Evolutionary conservation across 2,329 filamentous ascomycete species (phyloP), one percentile per base, ranked within the genome.

Genomic region (Mycosphaerelloides madeirae): DNA sequence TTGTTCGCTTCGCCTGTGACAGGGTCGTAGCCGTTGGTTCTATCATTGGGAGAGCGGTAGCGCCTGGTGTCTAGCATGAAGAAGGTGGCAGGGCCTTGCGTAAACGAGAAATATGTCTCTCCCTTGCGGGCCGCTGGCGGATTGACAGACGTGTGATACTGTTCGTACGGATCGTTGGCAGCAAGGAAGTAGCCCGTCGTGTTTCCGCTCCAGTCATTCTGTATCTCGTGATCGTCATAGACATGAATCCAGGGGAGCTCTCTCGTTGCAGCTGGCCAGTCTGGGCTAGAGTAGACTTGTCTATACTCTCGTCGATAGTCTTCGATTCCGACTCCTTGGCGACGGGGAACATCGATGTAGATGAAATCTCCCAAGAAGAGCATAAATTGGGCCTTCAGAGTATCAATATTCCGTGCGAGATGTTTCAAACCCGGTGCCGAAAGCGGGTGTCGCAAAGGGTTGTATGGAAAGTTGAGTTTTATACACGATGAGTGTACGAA

Each of bases 161-260:
- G 80, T 37, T 83, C 73, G 73, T 86, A 98, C 1, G 91, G 87
- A 48, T 94, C 88, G 34, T 86, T 80, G 3, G 91, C 90, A 0
- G 84, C 79, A 2, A 76, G 67, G 62, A 91, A 96, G 0, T 95
- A 78, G 5, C 87, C 86, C 0, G 87, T 89, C 12, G 79, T 84
- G 62, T 91, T 93, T 14, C 78, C 75, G 48, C 84, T 81, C 89
- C 90, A 97, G 68, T 97, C 93, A 57, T 98, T 97, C 4, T 79
- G 79, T 50, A 98, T 96, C 63, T 98, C 93, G 60, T 98, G 93
- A 63, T 98, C 93, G 61, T 98, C 93, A 6, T 96, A 78, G 2
- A 95, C 90, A 61, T 98, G 93, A 34, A 97, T 87, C 93, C 93
- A 98, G 57, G 90, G 94, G n/a, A 97, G 72, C 43, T 88, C 83